Conservation (phyloP, 192 early-diverging fungal species). For the Fimicolochytrium jonesii region DNA sequence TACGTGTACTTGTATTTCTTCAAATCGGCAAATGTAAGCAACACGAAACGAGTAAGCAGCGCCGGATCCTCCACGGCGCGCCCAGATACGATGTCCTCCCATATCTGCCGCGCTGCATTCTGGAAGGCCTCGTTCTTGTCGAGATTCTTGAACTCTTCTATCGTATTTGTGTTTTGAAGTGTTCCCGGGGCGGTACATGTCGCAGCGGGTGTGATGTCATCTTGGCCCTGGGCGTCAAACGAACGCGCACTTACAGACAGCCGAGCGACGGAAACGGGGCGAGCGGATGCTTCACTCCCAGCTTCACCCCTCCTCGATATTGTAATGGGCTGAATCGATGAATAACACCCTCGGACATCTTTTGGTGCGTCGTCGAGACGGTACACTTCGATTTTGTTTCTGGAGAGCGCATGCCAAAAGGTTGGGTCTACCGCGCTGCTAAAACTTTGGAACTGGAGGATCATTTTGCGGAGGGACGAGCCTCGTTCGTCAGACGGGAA, state of each 20-base stretch:
- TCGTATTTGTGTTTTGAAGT: constrained; percentile 89
- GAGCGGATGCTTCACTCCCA: constrained; percentile 11
- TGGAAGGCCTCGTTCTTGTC: constrained; percentile 73
- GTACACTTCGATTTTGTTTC: constrained; percentile 79
- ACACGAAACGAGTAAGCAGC: constrained; percentile 66
- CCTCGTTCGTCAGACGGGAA: no score
- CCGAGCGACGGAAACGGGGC: constrained; percentile 39
- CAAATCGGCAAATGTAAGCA: constrained; percentile 92
- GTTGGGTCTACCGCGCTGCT: constrained; percentile 79
- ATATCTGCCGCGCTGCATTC: constrained; percentile 58
- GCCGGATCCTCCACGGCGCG: constrained; percentile 56
- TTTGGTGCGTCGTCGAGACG: constrained; percentile 66
- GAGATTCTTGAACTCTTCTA: constrained; percentile 81
- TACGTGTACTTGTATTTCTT: constrained; percentile 95
- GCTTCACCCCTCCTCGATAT: no score
- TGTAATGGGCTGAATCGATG: no score
- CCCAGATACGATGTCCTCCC: constrained; percentile 67
- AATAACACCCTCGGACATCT: constrained; percentile 62
- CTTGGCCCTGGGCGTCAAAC: constrained; percentile 43
- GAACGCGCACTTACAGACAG: constrained; percentile 58
- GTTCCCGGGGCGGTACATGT: constrained; percentile 46
- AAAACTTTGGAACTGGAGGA: constrained; percentile 84
- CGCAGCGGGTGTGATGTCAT: not conserved
- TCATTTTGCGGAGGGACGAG: no score
- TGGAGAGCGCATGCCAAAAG: constrained; percentile 81